Conservation (phyloP, 768 basidiomycete species). For the Lactarius psammicola region DNA sequence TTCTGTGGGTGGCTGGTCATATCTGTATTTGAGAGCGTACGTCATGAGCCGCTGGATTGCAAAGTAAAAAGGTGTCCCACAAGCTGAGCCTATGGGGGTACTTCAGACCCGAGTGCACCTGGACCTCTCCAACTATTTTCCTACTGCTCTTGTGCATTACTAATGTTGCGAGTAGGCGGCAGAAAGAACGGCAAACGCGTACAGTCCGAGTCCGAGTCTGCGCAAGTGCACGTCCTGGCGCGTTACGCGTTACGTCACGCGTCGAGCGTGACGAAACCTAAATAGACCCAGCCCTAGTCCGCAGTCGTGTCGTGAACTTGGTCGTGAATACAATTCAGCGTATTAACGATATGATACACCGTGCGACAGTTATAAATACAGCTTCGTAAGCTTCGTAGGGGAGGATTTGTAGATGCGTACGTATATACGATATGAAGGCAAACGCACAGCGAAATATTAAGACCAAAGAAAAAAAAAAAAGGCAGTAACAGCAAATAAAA, state of each 20-base stretch:
- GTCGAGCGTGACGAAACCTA: not conserved
- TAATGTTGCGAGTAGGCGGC: not conserved
- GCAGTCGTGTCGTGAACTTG: not conserved
- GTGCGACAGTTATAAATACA: conserved; percentile 26
- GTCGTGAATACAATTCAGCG: conserved; percentile 18
- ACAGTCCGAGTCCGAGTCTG: too few relatives aligned
- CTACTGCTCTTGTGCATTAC: conserved; percentile 25
- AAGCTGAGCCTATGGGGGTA: conserved; percentile 80
- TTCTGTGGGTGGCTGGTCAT: conserved; percentile 77
- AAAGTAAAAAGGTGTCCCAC: conserved; percentile 39
- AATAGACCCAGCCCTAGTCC: too few relatives aligned
- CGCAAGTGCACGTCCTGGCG: not conserved
- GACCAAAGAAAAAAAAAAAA: not conserved
- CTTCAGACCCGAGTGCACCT: conserved; percentile 35
- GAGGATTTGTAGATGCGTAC: not conserved
- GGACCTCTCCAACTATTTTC: conserved; percentile 29
- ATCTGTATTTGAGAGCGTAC: conserved; percentile 47
- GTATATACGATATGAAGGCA: conserved; percentile 22
- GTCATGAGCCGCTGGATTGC: not conserved
- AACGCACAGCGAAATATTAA: conserved; percentile 5
- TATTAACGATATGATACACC: conserved; percentile 26
- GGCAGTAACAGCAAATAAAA: conserved; percentile 8
- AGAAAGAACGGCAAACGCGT: conserved; percentile 6
- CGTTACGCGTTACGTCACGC: conserved; percentile 18
- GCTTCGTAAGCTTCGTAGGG: not conserved